Percentiles rank a stretch among this genome's conserved stretches.
phyloP scores from a whole-genome alignment of 1,284 basidiomycete genomes.

The Ganoderma resinaceum region DNA sequence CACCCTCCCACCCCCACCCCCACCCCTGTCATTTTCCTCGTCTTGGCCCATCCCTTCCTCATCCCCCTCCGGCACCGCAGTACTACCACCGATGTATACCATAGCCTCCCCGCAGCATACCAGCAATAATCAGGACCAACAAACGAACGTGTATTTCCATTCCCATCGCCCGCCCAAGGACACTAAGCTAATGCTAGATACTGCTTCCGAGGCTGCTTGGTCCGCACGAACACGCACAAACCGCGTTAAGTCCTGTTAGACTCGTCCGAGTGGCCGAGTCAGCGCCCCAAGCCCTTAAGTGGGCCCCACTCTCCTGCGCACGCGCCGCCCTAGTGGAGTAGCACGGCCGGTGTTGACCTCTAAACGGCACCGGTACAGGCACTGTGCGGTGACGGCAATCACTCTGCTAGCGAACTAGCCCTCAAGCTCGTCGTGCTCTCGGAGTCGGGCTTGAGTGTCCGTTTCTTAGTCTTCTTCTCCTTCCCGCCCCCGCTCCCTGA shows the following conservation, averaged over 20 bases:
- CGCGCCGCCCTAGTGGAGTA: neutral
- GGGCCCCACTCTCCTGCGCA: neutral
- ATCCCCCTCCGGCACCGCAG: slow-evolving; percentile 28
- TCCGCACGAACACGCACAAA: neutral
- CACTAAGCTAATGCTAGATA: neutral
- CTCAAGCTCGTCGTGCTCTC: too few species aligned
- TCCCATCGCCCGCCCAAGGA: neutral
- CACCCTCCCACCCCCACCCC: slow-evolving; percentile 26
- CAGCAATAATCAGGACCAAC: slow-evolving; percentile 27
- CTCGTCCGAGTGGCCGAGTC: neutral
- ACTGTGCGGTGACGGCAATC: neutral
- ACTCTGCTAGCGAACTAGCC: slow-evolving; percentile 4
- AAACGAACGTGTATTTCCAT: slow-evolving; percentile 29
- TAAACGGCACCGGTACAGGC: neutral
- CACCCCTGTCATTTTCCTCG: slow-evolving; percentile 4
- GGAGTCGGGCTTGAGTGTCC: slow-evolving; percentile 42
- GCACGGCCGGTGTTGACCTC: neutral
- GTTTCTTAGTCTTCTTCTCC: slow-evolving; percentile 79
- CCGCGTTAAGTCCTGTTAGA: neutral
- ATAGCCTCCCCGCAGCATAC: slow-evolving; percentile 35
- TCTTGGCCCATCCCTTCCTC: slow-evolving; percentile 24
- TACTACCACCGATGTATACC: slow-evolving; percentile 37
- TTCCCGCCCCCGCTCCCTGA: slow-evolving; percentile 49
- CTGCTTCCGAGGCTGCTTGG: neutral
- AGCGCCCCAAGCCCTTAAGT: neutral